Evolutionary conservation across 306 rosid genomes (phyloP).

Genomic region (Vigna trinervia): DNA sequence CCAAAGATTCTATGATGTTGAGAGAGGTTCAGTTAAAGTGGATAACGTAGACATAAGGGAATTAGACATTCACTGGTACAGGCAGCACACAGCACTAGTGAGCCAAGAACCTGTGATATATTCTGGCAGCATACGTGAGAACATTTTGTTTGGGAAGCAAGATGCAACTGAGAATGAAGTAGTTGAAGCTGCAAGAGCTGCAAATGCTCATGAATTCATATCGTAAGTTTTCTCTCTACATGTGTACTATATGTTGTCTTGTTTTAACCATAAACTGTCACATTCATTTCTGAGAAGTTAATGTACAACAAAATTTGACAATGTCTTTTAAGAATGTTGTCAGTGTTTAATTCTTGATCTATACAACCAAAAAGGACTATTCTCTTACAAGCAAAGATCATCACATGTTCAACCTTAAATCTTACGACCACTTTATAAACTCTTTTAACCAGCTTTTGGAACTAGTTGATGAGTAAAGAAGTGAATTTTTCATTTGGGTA

Average conservation of each 20-base stretch:
- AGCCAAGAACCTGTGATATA: conserved; percentile 96
- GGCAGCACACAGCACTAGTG: conserved; percentile 80
- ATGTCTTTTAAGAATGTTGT: no score
- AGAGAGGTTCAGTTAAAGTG: conserved; percentile 72
- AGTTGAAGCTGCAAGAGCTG: conserved; percentile 80
- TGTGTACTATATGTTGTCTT: background rate
- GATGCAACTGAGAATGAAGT: conserved; percentile 81
- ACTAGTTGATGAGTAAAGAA: background rate
- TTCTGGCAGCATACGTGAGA: conserved; percentile 73
- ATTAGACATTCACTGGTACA: conserved; percentile 73
- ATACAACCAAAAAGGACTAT: no score
- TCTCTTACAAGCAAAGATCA: no score
- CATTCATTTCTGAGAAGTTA: background rate
- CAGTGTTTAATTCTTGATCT: no score
- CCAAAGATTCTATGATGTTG: conserved; percentile 84
- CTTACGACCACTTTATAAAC: background rate
- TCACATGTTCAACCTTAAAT: no score
- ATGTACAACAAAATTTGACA: no score
- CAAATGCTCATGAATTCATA: conserved; percentile 91
- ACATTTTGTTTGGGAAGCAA: conserved; percentile 79
- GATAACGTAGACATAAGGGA: conserved; percentile 87
- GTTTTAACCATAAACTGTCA: background rate
- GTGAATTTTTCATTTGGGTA: conserved; percentile 5
- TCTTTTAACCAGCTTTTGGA: background rate
- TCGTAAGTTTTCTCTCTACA: conserved; percentile 62